These are phyloP conservation scores for Quillaja saponaria DNA, from an alignment of 306 rosid species.

Conservation along the genomic window DNA sequence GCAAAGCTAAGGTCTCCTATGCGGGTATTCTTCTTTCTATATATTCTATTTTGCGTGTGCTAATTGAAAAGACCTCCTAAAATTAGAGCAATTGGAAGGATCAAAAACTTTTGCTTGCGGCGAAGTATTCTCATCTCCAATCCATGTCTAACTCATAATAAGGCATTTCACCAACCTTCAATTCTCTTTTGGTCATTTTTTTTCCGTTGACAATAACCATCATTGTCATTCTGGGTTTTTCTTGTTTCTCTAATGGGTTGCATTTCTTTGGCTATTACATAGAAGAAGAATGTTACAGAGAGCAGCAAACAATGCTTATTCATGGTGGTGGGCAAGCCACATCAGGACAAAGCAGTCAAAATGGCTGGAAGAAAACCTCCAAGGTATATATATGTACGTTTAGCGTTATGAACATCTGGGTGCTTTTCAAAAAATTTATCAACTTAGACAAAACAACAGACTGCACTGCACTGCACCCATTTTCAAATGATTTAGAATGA, in stretches of 20 bases:
- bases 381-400: constrained; percentile 65
- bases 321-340: constrained; percentile 99
- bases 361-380: constrained; percentile 94
- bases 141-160: constrained; percentile 40
- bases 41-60: neutral
- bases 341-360: constrained; percentile 95
- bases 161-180: constrained; percentile 28
- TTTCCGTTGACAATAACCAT: too few species aligned
- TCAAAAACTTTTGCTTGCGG: constrained; percentile 43
- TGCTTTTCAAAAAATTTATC: neutral
- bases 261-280: constrained; percentile 24
- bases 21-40: neutral
- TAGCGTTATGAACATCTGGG: neutral
- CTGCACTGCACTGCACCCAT: neutral
- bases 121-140: constrained; percentile 59
- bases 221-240: constrained; percentile 15
- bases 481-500: constrained; percentile 27
- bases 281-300: constrained; percentile 72
- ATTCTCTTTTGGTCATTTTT: constrained; percentile 7
- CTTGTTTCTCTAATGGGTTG: constrained; percentile 35
- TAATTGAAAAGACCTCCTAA: constrained; percentile 25
- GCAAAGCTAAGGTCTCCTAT: constrained; percentile 25
- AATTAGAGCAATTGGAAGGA: constrained; percentile 27
- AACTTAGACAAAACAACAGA: too few species aligned
- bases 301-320: constrained; percentile 90